phyloP scores from a whole-genome alignment of 768 basidiomycete species.

The Neoboletus subvelutipes region DNA sequence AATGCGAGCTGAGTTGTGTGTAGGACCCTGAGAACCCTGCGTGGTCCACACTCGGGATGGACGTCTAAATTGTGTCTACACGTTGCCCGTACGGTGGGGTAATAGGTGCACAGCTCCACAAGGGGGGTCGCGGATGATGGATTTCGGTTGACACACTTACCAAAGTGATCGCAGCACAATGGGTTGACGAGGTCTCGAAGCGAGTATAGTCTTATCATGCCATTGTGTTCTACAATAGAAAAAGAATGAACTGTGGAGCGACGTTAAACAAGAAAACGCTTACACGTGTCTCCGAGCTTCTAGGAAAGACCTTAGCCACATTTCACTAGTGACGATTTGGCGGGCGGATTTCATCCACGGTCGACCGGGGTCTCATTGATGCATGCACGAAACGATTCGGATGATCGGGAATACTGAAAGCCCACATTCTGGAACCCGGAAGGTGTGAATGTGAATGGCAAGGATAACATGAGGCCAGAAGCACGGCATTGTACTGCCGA shows the following conservation, averaged over 20 bases:
- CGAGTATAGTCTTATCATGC: neutral
- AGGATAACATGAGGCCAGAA: constrained; percentile 30
- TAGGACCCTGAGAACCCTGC: constrained; percentile 20
- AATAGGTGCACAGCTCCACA: constrained; percentile 18
- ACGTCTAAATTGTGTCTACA: constrained; percentile 9
- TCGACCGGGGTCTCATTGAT: constrained; percentile 21
- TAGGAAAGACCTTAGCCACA: neutral
- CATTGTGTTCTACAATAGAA: neutral
- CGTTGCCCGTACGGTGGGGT: constrained; percentile 12
- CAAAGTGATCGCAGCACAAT: neutral
- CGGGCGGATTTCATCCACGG: neutral
- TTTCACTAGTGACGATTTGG: neutral
- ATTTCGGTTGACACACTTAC: constrained; percentile 6
- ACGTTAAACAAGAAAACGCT: constrained; percentile 1
- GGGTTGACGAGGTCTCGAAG: neutral
- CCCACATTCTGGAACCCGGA: constrained; percentile 24
- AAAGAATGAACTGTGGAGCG: neutral
- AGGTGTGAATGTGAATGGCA: constrained; percentile 26
- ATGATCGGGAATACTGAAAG: constrained; percentile 19
- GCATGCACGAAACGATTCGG: constrained; percentile 14
- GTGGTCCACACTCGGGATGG: constrained; percentile 6
- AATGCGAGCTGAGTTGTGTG: constrained; percentile 14
- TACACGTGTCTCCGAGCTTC: constrained; percentile 6
- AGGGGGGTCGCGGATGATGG: constrained; percentile 3
- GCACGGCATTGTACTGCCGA: constrained; percentile 22